Conservation (phyloP, 2,329 filamentous ascomycete species). For the Setomelanomma holmii region DNA sequence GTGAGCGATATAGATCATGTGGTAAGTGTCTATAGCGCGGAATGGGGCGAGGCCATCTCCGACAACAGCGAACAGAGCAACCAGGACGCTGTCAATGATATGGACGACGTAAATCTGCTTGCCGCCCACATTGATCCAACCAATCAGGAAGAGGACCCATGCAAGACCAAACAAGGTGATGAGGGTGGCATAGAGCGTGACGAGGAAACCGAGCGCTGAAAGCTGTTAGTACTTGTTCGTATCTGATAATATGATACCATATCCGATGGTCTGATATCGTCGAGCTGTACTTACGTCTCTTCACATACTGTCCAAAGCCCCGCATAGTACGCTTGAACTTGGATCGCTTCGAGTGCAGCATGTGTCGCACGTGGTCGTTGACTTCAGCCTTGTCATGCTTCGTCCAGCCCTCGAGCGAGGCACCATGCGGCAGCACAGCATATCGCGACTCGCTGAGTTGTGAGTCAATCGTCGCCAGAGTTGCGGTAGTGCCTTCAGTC, state of each 20-base stretch:
- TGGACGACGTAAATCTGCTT: constrained; percentile 68
- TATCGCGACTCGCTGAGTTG: constrained; percentile 74
- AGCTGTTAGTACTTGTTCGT: background rate
- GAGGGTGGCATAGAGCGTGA: constrained; percentile 81
- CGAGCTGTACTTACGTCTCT: constrained; percentile 62
- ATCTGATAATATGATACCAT: background rate
- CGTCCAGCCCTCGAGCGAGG: constrained; percentile 75
- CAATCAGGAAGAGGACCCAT: constrained; percentile 91
- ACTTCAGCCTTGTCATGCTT: constrained; percentile 76
- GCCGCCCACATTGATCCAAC: constrained; percentile 83
- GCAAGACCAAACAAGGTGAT: constrained; percentile 86
- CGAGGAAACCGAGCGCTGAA: constrained; percentile 76
- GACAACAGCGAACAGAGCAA: constrained; percentile 68
- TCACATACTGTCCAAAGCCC: constrained; percentile 81
- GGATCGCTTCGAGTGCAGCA: constrained; percentile 81
- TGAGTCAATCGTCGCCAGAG: constrained; percentile 68
- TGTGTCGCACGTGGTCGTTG: constrained; percentile 86
- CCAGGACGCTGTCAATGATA: constrained; percentile 64
- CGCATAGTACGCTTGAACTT: constrained; percentile 81
- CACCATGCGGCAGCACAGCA: constrained; percentile 79
- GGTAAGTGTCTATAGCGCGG: constrained; percentile 81
- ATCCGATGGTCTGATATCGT: constrained; percentile 11
- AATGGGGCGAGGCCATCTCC: constrained; percentile 73
- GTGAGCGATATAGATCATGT: constrained; percentile 82
- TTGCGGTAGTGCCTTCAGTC: constrained; percentile 43